Base-by-base conservation (phyloP, 495 filamentous ascomycete species). In the Aspergillus asperescens region DNA sequence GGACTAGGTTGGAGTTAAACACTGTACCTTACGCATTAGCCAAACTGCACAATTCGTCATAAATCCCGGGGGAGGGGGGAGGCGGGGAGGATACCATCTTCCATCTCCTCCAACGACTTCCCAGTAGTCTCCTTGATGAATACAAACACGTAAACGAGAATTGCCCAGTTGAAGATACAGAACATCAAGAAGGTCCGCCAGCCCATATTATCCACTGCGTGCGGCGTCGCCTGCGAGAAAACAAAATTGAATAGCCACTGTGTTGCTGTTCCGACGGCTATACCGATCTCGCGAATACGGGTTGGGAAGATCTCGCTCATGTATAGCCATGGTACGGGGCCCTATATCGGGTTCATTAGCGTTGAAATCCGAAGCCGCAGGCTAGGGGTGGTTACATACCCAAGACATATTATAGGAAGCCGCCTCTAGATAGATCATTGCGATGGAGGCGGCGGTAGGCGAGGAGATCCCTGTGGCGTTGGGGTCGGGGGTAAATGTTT, bases 231-330 rank as follows among this genome's bases (percentile, higher is more conserved):
- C 3, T 71, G 63, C 3, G 73, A 74, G 63, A 79, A 75, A 2
- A 78, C 61, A 53, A 78, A 78, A 41, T 74, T 77, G 45, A 72
- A 77, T 1, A 77, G 58, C 77, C 76, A 80, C 39, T 79, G 75
- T 0, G 69, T 68, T n/a, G 72, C 69, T 1, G 67, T 66, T 3
- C 69, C 61, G 15, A 64, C 55, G 1, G 70, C 74, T 1, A 75
- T 66, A 16, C 74, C 75, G 4, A 73, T 55, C 51, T 70, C 75
- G 35, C 76, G 65, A 15, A 79, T 75, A 2, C 75, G 68, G 0
- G 70, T 67, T 1, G 76, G 70, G 59, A 79, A 79, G 44, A 77
- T 78, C 52, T 76, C 73, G 4, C 71, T 65, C 4, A 76, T 72
- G 54, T 76, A 77, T 2, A 71, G 67, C 75, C 73, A 78, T 4